These are phyloP conservation scores for Mariannaea elegans DNA, from an alignment of 2,329 filamentous ascomycete genomes.

Conservation along the genomic window DNA sequence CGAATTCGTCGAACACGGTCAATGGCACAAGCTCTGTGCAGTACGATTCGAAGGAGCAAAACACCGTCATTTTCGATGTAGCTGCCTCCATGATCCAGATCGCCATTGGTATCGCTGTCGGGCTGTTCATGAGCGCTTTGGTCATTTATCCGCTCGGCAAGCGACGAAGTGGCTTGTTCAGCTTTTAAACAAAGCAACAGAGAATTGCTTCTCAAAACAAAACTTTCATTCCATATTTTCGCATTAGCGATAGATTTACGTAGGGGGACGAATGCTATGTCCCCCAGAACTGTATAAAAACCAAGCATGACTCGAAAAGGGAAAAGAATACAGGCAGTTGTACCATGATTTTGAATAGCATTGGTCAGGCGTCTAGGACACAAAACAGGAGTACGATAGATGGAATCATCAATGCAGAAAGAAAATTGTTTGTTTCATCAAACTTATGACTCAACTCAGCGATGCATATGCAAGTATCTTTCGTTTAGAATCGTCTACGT, in stretches of 20 bases:
- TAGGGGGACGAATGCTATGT: background rate
- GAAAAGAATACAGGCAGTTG: background rate
- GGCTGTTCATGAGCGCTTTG: slow-evolving; percentile 59
- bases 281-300: background rate
- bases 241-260: background rate
- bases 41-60: slow-evolving; percentile 35
- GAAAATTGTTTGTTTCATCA: no score
- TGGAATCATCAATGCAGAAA: background rate
- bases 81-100: slow-evolving; percentile 62
- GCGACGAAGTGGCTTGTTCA: slow-evolving; percentile 59
- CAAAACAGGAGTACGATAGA: background rate
- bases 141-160: slow-evolving; percentile 60
- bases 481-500: no score
- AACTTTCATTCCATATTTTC: background rate
- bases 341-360: background rate
- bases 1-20: slow-evolving; percentile 46
- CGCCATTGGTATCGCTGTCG: slow-evolving; percentile 61
- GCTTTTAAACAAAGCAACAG: slow-evolving; percentile 45
- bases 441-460: no score
- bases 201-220: background rate
- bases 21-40: slow-evolving; percentile 47
- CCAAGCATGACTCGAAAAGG: background rate
- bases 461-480: no score
- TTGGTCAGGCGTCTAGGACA: no score
- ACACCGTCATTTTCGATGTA: slow-evolving; percentile 54